Evolutionary conservation across 1,139 yeast species (phyloP).

Genomic region (Keqinozyma sinolaborantium): DNA sequence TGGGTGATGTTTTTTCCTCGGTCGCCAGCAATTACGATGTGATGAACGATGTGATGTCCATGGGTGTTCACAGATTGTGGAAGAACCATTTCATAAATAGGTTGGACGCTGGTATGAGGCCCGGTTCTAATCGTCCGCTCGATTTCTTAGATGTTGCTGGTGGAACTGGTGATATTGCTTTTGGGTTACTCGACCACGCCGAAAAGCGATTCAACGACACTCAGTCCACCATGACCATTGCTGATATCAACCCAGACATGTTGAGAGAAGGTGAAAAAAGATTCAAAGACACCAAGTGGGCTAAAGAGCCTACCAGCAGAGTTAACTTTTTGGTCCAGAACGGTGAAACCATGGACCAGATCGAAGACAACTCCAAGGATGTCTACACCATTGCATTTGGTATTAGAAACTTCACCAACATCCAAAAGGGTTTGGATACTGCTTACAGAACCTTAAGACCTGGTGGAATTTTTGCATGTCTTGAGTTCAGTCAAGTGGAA

Average conservation of each 20-base stretch:
- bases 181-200: conserved; percentile 91
- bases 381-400: conserved; percentile 97
- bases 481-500: conserved; percentile 91
- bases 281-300: conserved; percentile 49
- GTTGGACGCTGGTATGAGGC: conserved; percentile 91
- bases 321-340: conserved; percentile 84
- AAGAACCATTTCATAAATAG: conserved; percentile 84
- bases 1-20: conserved; percentile 86
- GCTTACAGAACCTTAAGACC: conserved; percentile 95
- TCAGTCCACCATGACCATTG: conserved; percentile 79
- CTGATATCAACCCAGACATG: conserved; percentile 96
- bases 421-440: conserved; percentile 88
- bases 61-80: conserved; percentile 95
- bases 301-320: conserved; percentile 51
- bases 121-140: conserved; percentile 74
- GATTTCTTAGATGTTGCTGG: conserved; percentile 96
- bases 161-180: conserved; percentile 98
- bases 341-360: conserved; percentile 84
- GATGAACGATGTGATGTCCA: conserved; percentile 97
- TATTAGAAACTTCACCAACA: conserved; percentile 91
- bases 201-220: conserved; percentile 72
- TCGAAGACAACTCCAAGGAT: conserved; percentile 86
- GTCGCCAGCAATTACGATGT: conserved; percentile 93
- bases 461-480: conserved; percentile 95
- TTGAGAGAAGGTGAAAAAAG: conserved; percentile 86